Base-by-base conservation (phyloP, 2,329 filamentous ascomycete species). In the Colletotrichum lindemuthianum region DNA sequence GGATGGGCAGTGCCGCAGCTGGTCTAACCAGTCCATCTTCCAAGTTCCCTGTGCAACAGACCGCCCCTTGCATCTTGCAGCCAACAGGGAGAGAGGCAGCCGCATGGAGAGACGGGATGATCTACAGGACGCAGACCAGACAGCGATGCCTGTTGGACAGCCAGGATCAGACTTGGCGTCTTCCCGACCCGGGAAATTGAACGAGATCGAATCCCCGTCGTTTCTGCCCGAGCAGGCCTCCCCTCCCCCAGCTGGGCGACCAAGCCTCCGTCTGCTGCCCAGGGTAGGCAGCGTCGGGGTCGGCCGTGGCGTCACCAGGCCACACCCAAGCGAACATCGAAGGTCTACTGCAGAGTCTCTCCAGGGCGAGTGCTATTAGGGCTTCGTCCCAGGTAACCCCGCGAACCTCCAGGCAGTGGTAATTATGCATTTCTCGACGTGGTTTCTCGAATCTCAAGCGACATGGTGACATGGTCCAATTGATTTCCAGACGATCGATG, bases 111-210 rank as follows among this genome's bases (percentile, higher is more conserved):
- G 59, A 65, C 63, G 65, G 60, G 54, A 67, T 58, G 65, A 66
- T 67, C 57, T 52, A 64, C 65, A 56, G 57, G 56, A 60, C 53
- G 53, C 48, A 63, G 47, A 61, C 61, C 61, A 67, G 56, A 36
- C 57, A 61, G 56, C 65, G 45, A 66, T 61, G 57, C 60, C 61
- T 67, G 55, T 49, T 47, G 57, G 39, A 39, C 47, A 53, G 57
- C 50, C 56, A 50, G 45, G 58, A 58, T 65, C 52, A 67, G 58
- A 48, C 56, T 67, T 58, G 61, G 61, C 56, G 43, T 39, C 52
- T 53, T 64, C 24, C 57, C 52, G 52, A 53, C 57, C 65, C 57
- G 40, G 44, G 48, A 59, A 60, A 55, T 66, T 60, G 50, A 65
- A 39, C 33, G 24, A 60, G 55, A 56, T 64, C 60, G 40, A 51